These are phyloP conservation scores for Rubroboletus pulcherrimus DNA, from an alignment of 768 basidiomycete species.

Conservation along the genomic window DNA sequence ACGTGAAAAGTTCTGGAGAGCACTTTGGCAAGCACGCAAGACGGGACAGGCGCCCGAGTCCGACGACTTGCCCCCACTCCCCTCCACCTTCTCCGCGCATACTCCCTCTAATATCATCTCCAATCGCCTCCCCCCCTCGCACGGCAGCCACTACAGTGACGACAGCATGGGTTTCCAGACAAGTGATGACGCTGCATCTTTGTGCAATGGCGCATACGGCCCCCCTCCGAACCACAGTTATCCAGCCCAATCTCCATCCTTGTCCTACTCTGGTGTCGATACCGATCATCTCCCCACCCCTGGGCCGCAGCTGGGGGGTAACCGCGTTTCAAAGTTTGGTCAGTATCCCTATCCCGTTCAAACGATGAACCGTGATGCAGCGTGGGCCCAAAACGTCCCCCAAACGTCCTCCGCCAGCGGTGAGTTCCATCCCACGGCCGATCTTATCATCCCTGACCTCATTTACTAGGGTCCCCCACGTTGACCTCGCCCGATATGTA, in stretches of 20 bases:
- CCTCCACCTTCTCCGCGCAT: constrained; percentile 40
- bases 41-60: constrained; percentile 46
- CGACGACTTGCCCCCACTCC: constrained; percentile 50
- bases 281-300: constrained; percentile 28
- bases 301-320: constrained; percentile 31
- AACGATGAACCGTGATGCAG: constrained; percentile 29
- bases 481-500: constrained; percentile 46
- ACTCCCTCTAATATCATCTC: constrained; percentile 30
- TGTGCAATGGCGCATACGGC: constrained; percentile 45
- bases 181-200: constrained; percentile 42
- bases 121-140: constrained; percentile 39
- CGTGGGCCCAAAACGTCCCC: constrained; percentile 28
- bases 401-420: constrained; percentile 32
- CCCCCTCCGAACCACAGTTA: constrained; percentile 38
- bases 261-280: constrained; percentile 35
- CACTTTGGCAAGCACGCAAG: constrained; percentile 65
- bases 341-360: constrained; percentile 45
- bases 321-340: constrained; percentile 51
- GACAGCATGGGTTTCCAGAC: constrained; percentile 48
- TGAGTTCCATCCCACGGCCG: constrained; percentile 25
- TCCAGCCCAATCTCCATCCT: constrained; percentile 46
- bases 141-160: constrained; percentile 35
- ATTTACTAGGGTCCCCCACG: constrained; percentile 57
- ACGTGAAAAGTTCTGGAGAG: constrained; percentile 70
- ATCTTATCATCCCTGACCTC: constrained; percentile 31